Conservation (phyloP, 257 asterid species). For the Solanum bulbocastanum region DNA sequence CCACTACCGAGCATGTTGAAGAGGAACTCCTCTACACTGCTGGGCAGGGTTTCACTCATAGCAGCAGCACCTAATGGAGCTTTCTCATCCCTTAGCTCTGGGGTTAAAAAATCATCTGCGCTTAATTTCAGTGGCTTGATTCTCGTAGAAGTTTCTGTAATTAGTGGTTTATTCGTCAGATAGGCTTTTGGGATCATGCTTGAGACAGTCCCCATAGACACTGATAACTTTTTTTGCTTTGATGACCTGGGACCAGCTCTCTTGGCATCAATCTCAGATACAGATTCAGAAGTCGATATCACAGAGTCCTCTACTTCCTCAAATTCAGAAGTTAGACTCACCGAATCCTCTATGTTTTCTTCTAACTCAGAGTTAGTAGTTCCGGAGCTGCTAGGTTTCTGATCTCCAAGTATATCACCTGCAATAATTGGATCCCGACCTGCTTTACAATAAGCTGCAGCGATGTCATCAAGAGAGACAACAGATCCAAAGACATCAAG, state of each 20-base stretch:
- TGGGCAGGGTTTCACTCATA: slow-evolving; percentile 26
- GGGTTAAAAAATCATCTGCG: slow-evolving; percentile 37
- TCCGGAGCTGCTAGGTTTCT: slow-evolving; percentile 14
- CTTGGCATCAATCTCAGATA: slow-evolving; percentile 13
- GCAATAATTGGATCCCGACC: slow-evolving; percentile 33
- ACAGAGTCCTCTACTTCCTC: slow-evolving; percentile 6
- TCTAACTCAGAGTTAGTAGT: slow-evolving; percentile 10
- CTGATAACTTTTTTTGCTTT: slow-evolving; percentile 38
- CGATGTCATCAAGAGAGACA: slow-evolving; percentile 64
- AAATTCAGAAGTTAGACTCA: slow-evolving; percentile 21
- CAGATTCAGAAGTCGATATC: slow-evolving; percentile 12
- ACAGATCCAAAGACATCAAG: slow-evolving; percentile 56
- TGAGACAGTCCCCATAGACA: slow-evolving; percentile 63
- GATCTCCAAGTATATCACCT: slow-evolving; percentile 27
- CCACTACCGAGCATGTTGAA: slow-evolving; percentile 71
- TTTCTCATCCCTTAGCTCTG: slow-evolving; percentile 55
- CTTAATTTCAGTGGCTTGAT: slow-evolving; percentile 45
- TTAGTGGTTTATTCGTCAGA: slow-evolving; percentile 24
- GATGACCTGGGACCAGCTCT: slow-evolving; percentile 6
- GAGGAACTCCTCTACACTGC: slow-evolving; percentile 48
- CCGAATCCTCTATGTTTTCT: slow-evolving; percentile 8
- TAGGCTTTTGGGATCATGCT: slow-evolving; percentile 55
- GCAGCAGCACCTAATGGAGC: slow-evolving; percentile 10
- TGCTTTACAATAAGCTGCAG: slow-evolving; percentile 59
- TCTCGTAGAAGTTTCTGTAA: slow-evolving; percentile 18